Conservation (phyloP, 2,329 filamentous ascomycete species). For the Teratosphaeria viscida region DNA sequence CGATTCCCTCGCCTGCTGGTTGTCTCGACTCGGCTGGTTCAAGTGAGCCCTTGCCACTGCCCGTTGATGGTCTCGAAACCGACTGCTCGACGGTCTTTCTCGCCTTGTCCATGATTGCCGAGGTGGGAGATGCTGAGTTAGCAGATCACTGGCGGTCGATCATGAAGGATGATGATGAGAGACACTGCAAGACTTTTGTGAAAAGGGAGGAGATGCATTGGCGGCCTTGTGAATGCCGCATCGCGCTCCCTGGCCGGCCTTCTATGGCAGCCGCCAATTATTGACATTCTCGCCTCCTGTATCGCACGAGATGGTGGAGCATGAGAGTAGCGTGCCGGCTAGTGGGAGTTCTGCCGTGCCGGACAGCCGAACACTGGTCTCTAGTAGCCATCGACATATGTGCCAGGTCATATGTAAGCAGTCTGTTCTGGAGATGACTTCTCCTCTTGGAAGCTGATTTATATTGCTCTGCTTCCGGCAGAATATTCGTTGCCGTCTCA, state of each 20-base stretch:
- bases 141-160: background rate
- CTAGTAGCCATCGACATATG: too few species aligned
- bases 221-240: background rate
- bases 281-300: background rate
- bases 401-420: too few species aligned
- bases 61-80: background rate
- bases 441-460: too few species aligned
- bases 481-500: too few species aligned
- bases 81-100: background rate
- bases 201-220: background rate
- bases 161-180: background rate
- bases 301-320: background rate
- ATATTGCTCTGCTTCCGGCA: too few species aligned
- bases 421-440: too few species aligned
- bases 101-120: background rate
- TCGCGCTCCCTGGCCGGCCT: background rate
- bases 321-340: background rate
- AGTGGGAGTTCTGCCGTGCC: background rate
- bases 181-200: background rate
- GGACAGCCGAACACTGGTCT: background rate
- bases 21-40: background rate
- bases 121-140: background rate
- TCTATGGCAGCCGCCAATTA: background rate
- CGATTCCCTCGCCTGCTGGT: background rate
- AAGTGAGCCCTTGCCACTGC: background rate